These are phyloP conservation scores for Amoeboaphelidium occidentale DNA, from an alignment of 371 early-diverging fungal genomes.

Conservation along the genomic window DNA sequence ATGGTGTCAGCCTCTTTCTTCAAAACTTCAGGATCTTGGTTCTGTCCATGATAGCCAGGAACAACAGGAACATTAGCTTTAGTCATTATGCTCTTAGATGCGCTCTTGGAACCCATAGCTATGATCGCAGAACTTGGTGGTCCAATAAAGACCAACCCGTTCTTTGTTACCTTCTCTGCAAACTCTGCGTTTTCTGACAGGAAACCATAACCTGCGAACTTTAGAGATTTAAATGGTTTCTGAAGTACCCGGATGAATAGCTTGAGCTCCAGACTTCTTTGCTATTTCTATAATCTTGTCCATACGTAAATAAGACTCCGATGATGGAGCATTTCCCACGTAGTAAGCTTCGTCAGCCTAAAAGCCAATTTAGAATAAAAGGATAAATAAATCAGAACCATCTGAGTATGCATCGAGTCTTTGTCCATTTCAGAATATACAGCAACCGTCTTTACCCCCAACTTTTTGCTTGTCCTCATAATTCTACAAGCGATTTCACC, in stretches of 20 bases:
- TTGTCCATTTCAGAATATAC: slow-evolving; percentile 82
- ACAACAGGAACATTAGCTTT: slow-evolving; percentile 11
- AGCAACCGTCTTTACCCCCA: slow-evolving; percentile 86
- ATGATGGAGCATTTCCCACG: background rate
- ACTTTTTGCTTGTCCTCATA: slow-evolving; percentile 51
- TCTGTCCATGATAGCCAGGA: background rate
- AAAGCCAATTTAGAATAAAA: background rate
- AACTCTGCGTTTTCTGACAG: background rate
- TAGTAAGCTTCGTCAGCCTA: background rate
- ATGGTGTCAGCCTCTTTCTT: background rate
- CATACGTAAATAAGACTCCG: background rate
- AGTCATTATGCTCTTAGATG: background rate
- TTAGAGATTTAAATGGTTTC: background rate
- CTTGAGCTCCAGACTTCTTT: background rate
- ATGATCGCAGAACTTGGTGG: background rate
- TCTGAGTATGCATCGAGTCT: slow-evolving; percentile 47
- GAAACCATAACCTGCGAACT: background rate
- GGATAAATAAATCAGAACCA: no score
- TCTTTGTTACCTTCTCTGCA: background rate
- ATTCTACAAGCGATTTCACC: slow-evolving; percentile 74
- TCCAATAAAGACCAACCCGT: background rate
- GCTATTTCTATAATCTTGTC: background rate
- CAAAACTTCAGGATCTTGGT: background rate
- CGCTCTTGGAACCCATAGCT: background rate
- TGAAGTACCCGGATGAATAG: background rate